Base-by-base conservation (phyloP, 805 yeast genomes). In the Kuraishia molischiana region DNA sequence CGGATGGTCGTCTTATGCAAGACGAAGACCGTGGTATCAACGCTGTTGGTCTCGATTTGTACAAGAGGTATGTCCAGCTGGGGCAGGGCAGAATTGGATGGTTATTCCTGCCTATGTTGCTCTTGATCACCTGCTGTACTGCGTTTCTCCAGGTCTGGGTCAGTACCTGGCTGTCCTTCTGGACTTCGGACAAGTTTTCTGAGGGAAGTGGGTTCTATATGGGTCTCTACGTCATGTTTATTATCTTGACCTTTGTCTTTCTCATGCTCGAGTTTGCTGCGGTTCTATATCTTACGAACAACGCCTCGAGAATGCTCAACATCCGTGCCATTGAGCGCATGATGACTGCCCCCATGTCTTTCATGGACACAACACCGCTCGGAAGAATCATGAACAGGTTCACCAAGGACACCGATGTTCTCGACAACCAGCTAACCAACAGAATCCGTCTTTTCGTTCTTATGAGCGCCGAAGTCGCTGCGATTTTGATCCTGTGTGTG, bases 341-440 rank as follows among this genome's bases (percentile, higher is more conserved):
- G 11, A 61, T 86, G 42, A 78, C 77, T 42, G 77, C 92, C 2
- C 95, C 95, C 34, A 84, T 85, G 89, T 59, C 78, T 1, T 87
- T 75, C 53, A 69, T 85, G 60, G 95, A 87, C 51, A 76, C 85
- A 9, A 83, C 94, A 0, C 96, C 96, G 14, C 69, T 84, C 66
- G 95, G 96, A 2, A 69, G 95, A 46, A 78, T 86, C 41, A 63
- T 87, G 54, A 86, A 85, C 58, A 66, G 95, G 47, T 86, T 85
- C 55, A 85, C 95, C 2, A 85, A 85, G 48, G 95, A 86, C 56
- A 81, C 92, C 0, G 95, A 86, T 53, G 77, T 78, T 4, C 62
- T 85, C 54, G 95, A 86, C 51, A 85, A 83, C 52, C 90, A 82
- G 57, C 61, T 85, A 41, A 71, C 76, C 39, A 87, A 83, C 52